Evolutionary conservation across 2,329 filamentous ascomycete genomes (phyloP).

Genomic region (Zelopaecilomyces penicillatus): DNA sequence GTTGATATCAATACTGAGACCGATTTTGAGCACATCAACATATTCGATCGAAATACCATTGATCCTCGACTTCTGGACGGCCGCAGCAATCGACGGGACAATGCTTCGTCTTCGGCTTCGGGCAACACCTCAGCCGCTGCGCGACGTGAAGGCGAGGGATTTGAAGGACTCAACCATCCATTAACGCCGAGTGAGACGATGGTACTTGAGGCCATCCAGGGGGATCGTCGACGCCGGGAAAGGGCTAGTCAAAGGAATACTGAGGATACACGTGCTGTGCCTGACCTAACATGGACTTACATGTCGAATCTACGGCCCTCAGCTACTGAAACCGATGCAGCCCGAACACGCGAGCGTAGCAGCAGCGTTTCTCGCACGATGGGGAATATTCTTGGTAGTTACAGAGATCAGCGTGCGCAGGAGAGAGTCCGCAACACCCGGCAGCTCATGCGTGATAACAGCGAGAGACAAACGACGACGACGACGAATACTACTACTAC

Average conservation of each 20-base stretch:
- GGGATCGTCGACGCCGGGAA: constrained; percentile 43
- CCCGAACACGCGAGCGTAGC: constrained; percentile 25
- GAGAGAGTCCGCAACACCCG: constrained; percentile 26
- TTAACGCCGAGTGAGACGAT: constrained; percentile 46
- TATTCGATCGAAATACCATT: constrained; percentile 47
- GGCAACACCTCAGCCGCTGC: constrained; percentile 6
- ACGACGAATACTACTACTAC: neutral
- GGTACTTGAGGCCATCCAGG: constrained; percentile 48
- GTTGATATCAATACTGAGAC: constrained; percentile 54
- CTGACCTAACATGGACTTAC: constrained; percentile 12
- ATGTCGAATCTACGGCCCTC: constrained; percentile 12
- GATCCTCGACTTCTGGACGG: constrained; percentile 44
- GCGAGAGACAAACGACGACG: constrained; percentile 3
- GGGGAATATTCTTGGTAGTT: constrained; percentile 29
- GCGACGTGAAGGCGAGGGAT: constrained; percentile 23
- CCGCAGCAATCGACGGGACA: constrained; percentile 32
- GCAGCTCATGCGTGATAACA: constrained; percentile 22
- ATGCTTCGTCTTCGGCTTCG: constrained; percentile 14
- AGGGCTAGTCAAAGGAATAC: constrained; percentile 23
- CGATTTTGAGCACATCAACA: constrained; percentile 46
- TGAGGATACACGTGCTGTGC: constrained; percentile 14
- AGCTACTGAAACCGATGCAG: constrained; percentile 16
- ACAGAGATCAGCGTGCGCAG: constrained; percentile 28
- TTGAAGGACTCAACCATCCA: constrained; percentile 41
- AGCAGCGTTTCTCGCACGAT: constrained; percentile 30